Percentiles rank a stretch among this genome's conserved stretches.
Conservation (phyloP, 495 filamentous ascomycete genomes). For the Penicillium psychrofluorescens region DNA sequence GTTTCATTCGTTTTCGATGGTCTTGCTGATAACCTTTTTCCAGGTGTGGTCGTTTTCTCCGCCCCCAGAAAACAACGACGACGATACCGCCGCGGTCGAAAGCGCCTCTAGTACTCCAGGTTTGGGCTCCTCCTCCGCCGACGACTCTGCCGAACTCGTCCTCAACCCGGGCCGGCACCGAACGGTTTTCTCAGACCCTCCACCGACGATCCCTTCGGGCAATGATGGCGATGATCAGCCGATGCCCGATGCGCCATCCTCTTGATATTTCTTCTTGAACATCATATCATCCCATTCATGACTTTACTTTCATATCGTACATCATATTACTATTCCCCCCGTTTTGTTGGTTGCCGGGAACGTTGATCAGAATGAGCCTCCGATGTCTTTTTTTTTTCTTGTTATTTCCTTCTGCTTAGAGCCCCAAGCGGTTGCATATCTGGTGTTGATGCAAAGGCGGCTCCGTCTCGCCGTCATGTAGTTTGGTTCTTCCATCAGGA, state of each 20-base stretch:
- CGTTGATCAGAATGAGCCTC: not conserved
- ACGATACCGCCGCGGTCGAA: slow-evolving; percentile 22
- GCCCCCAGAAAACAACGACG: slow-evolving; percentile 51
- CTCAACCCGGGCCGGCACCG: slow-evolving; percentile 7
- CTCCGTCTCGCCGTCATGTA: not conserved
- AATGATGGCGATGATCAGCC: slow-evolving; percentile 26
- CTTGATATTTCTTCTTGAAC: slow-evolving; percentile 10
- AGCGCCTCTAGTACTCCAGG: slow-evolving; percentile 34
- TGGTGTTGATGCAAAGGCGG: slow-evolving; percentile 9
- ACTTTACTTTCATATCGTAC: no score
- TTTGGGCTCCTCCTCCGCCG: slow-evolving; percentile 9
- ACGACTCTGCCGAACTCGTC: slow-evolving; percentile 10
- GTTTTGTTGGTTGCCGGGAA: no score
- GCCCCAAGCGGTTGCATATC: slow-evolving; percentile 14
- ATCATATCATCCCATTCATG: not conserved
- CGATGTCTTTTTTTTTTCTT: slow-evolving; percentile 5
- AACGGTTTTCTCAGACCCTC: slow-evolving; percentile 26
- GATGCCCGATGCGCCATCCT: slow-evolving; percentile 32
- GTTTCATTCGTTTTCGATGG: not conserved
- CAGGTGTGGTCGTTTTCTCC: slow-evolving; percentile 92
- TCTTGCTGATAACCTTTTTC: slow-evolving; percentile 5
- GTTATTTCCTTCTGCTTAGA: slow-evolving; percentile 4
- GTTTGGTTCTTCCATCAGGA: not conserved
- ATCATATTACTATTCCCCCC: no score
- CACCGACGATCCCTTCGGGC: slow-evolving; percentile 18